Evolutionary conservation across 2,329 filamentous ascomycete genomes (phyloP).

Genomic region (Colletotrichum navitas): DNA sequence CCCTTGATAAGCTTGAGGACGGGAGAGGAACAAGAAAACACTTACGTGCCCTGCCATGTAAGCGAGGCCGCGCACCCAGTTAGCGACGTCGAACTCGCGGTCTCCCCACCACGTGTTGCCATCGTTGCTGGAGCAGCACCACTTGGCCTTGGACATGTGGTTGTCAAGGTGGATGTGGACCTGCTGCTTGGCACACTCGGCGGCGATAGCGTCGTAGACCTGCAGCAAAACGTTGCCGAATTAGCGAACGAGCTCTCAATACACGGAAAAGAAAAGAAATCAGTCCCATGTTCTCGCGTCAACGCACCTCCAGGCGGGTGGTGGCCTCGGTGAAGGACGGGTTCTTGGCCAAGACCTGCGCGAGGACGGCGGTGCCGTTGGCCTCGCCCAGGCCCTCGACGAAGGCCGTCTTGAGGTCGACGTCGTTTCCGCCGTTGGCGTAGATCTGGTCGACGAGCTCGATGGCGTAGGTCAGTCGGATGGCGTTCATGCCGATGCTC

Average conservation of each 20-base stretch:
- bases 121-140: conserved; percentile 68
- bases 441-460: conserved; percentile 73
- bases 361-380: conserved; percentile 65
- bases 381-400: conserved; percentile 60
- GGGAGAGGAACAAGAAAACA: not conserved
- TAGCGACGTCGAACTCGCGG: conserved; percentile 66
- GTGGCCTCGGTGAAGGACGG: conserved; percentile 66
- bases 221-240: not conserved
- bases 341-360: conserved; percentile 67
- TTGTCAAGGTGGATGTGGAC: conserved; percentile 73
- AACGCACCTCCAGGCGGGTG: conserved; percentile 63
- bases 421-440: conserved; percentile 60
- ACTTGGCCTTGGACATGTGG: conserved; percentile 69
- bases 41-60: conserved; percentile 72
- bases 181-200: conserved; percentile 66
- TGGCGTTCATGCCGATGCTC: conserved; percentile 71
- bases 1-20: too few relatives aligned
- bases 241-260: too few relatives aligned
- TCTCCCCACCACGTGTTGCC: conserved; percentile 74
- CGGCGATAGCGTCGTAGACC: conserved; percentile 71
- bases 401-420: conserved; percentile 61
- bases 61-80: conserved; percentile 70
- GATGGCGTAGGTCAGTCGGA: conserved; percentile 73
- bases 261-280: conserved; percentile 22
- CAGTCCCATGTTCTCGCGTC: too few relatives aligned